Conservation (phyloP, 1,139 yeast species). For the Petasospora rhodanensis region DNA sequence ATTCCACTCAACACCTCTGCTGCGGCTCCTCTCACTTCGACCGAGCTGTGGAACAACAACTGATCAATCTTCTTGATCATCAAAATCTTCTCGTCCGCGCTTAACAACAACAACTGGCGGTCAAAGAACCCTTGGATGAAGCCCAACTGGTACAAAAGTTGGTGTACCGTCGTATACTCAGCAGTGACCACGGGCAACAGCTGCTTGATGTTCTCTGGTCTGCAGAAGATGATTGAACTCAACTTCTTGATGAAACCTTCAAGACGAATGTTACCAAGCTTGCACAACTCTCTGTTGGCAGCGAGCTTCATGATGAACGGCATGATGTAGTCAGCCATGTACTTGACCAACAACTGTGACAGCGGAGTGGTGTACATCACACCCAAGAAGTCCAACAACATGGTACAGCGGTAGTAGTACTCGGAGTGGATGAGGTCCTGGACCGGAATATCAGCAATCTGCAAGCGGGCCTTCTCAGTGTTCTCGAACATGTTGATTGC, state of each 20-base stretch:
- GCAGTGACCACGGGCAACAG: conserved; percentile 49
- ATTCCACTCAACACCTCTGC: conserved; percentile 76
- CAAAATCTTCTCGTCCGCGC: conserved; percentile 41
- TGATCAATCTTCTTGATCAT: conserved; percentile 52
- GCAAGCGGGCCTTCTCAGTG: conserved; percentile 41
- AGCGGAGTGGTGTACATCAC: conserved; percentile 23
- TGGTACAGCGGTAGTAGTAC: conserved; percentile 34
- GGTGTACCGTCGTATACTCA: conserved; percentile 57
- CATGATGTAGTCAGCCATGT: conserved; percentile 42
- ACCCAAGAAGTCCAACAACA: conserved; percentile 28
- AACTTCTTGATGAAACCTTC: conserved; percentile 47
- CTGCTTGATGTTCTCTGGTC: conserved; percentile 38
- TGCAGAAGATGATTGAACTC: conserved; percentile 52
- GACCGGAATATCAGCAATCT: conserved; percentile 28
- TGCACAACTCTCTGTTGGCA: conserved; percentile 76
- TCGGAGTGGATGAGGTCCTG: conserved; percentile 33
- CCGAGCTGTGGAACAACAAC: conserved; percentile 53
- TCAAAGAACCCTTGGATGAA: conserved; percentile 75
- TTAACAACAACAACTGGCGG: conserved; percentile 59
- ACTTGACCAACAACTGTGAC: conserved; percentile 35
- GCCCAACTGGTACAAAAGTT: conserved; percentile 60
- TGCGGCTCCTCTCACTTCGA: conserved; percentile 76
- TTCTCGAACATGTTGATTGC: conserved; percentile 43
- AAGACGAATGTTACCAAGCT: conserved; percentile 63
- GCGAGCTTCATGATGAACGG: conserved; percentile 70